Evolutionary conservation across 345 rosid genomes (phyloP), one percentile per base, ranked within the genome.

Genomic region (rapeseed (Brassica napus)): DNA sequence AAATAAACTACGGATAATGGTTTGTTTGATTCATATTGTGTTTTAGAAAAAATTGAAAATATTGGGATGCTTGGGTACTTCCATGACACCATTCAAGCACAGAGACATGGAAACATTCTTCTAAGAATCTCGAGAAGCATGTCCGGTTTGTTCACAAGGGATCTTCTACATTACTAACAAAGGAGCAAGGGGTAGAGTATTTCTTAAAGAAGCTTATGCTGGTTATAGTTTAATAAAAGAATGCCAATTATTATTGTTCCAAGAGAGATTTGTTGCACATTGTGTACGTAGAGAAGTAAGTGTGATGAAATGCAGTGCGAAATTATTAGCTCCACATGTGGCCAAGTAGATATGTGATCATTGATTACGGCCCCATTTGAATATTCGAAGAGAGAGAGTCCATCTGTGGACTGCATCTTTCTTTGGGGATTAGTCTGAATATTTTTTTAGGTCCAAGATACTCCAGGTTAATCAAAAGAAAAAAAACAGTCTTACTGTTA

Each of bases 101-200:
- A 89, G 70, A 91, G 83, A 78, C 82, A 84, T 54, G 87, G 84
- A 63, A 72, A 68, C 37, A 71, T 92, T 31, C 93, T 87, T 79
- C 94, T 92, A 18, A 83, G 94, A 24, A 95, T 88, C 93, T 95
- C 7, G 99, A 94, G 80, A 93, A 91, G 77, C 82, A 91, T 84
- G 97, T 91, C 82, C 96, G 98, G 21, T 90, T 89, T 82, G 92
- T 95, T 63, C 88, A 87, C 15, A 93, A 95, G 83, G 94, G 60
- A 90, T 94, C 59, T 92, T 92, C 82, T 93, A 92, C 89, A 80
- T 93, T 61, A 94, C 97, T 15, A 94, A 91, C 81, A 93, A 91
- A 89, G 97, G 97, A 68, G 88, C 85, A 66, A 92, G 90, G 82
- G 87, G 97, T 75, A 91, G 92, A 11, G 90, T 93, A 32, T 83